A percentile compares a stretch with the other conserved stretches of the same genome.
These are phyloP conservation scores for Brassica carinata DNA, from an alignment of 345 rosid species.

Conservation along the genomic window DNA sequence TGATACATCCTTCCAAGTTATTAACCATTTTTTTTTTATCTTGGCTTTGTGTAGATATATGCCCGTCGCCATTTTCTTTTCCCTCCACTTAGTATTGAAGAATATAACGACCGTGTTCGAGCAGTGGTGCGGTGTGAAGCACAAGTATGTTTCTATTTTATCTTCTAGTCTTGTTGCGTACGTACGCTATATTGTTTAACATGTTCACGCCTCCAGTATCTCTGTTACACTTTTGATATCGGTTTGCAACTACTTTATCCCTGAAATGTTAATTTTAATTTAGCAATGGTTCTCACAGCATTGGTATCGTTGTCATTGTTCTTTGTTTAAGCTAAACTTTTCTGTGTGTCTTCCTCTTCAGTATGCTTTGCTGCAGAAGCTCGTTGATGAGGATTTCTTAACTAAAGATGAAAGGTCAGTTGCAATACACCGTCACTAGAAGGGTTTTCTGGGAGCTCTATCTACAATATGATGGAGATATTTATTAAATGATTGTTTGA, in stretches of 20 bases:
- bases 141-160: constrained; percentile 53
- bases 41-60: constrained; percentile 57
- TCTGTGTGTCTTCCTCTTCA: constrained; percentile 27
- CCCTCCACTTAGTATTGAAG: constrained; percentile 82
- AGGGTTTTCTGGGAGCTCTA: too few species aligned
- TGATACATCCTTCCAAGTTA: neutral
- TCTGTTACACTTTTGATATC: neutral
- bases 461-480: too few species aligned
- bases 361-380: constrained; percentile 88
- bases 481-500: neutral
- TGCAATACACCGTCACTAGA: neutral
- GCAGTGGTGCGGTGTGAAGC: constrained; percentile 93
- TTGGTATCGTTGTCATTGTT: neutral
- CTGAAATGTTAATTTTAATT: neutral
- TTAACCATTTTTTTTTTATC: neutral
- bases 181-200: neutral
- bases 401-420: constrained; percentile 75
- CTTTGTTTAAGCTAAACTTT: too few species aligned
- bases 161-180: constrained; percentile 12
- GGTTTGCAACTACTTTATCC: neutral
- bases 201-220: neutral
- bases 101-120: constrained; percentile 71
- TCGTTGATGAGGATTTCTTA: constrained; percentile 61
- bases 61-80: constrained; percentile 86
- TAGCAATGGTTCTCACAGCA: constrained; percentile 3